phyloP scores from a whole-genome alignment of 805 yeast species.

The Wickerhamiella sergipiensis region DNA sequence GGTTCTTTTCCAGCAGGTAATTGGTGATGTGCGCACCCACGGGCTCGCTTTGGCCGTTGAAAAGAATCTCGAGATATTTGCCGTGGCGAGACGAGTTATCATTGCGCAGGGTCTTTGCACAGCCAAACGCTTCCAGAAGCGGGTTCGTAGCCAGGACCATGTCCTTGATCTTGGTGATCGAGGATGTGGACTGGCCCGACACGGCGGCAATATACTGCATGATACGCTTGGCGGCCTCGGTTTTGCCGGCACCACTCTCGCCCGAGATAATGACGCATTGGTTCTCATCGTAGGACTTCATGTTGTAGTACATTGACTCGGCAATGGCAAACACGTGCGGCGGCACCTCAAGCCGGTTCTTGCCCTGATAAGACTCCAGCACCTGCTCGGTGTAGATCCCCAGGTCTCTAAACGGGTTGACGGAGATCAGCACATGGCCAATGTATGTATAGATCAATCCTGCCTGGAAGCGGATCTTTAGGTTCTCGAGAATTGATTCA shows the following conservation, averaged over 20 bases:
- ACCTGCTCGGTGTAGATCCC: slow-evolving; percentile 85
- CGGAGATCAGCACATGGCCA: slow-evolving; percentile 89
- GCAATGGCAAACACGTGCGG: slow-evolving; percentile 99
- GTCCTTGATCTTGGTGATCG: slow-evolving; percentile 79
- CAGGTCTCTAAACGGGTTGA: slow-evolving; percentile 89
- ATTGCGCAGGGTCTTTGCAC: slow-evolving; percentile 83
- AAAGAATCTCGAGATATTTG: slow-evolving; percentile 80
- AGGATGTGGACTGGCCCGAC: slow-evolving; percentile 50
- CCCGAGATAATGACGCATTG: slow-evolving; percentile 97
- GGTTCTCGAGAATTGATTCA: slow-evolving; percentile 82
- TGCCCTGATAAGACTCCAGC: slow-evolving; percentile 67
- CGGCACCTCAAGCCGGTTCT: slow-evolving; percentile 88
- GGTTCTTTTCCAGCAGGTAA: slow-evolving; percentile 82
- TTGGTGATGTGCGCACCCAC: slow-evolving; percentile 93
- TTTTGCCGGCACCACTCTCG: slow-evolving; percentile 96
- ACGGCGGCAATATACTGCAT: slow-evolving; percentile 92
- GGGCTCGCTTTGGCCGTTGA: slow-evolving; percentile 73
- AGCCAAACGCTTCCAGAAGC: slow-evolving; percentile 77
- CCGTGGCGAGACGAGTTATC: slow-evolving; percentile 89
- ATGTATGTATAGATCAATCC: slow-evolving; percentile 85
- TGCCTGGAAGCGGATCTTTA: slow-evolving; percentile 77
- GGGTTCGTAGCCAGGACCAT: slow-evolving; percentile 98
- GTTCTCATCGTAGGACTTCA: slow-evolving; percentile 85
- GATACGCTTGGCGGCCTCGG: slow-evolving; percentile 94
- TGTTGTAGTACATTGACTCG: slow-evolving; percentile 87